These are phyloP conservation scores for Chlamydomonas reinhardtii DNA, from an alignment of 163 green algal genomes.

Conservation along the genomic window DNA sequence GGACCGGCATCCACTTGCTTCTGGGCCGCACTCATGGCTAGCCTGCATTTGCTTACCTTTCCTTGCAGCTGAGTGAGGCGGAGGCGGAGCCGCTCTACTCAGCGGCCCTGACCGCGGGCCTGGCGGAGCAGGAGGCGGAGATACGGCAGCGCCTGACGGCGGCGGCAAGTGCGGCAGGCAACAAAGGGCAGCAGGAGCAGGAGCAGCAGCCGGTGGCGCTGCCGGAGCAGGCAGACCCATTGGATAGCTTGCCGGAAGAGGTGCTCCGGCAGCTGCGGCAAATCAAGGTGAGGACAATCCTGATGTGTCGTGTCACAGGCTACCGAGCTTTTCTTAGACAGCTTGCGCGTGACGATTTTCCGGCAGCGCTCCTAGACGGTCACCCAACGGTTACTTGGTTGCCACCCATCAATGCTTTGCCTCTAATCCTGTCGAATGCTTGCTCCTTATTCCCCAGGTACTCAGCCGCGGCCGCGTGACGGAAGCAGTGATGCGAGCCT, in stretches of 20 bases:
- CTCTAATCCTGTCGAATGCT: too few species aligned
- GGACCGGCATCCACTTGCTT: too few species aligned
- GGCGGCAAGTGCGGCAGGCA: too few species aligned
- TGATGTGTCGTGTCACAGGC: too few species aligned
- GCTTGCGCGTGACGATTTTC: too few species aligned
- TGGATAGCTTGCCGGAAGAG: slow-evolving; percentile 7
- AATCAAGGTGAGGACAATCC: slow-evolving; percentile 43
- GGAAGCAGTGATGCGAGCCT: slow-evolving; percentile 9
- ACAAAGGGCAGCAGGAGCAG: not conserved
- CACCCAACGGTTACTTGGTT: too few species aligned
- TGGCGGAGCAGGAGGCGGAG: slow-evolving; percentile 41
- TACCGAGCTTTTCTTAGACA: too few species aligned
- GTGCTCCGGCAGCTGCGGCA: slow-evolving; percentile 2
- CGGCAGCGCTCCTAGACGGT: too few species aligned
- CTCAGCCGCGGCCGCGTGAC: not conserved
- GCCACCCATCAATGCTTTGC: too few species aligned
- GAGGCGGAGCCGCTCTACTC: slow-evolving; percentile 41
- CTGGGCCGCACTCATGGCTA: too few species aligned
- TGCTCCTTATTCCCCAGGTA: too few species aligned
- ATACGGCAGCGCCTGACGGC: slow-evolving; percentile 9
- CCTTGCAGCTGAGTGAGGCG: not conserved
- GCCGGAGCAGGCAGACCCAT: not conserved
- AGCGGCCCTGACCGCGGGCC: slow-evolving; percentile 46
- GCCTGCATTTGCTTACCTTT: too few species aligned
- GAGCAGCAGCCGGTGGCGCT: not conserved